These are phyloP conservation scores for Xerocomus minutiporus DNA, from an alignment of 1,284 basidiomycete species.

Conservation along the genomic window DNA sequence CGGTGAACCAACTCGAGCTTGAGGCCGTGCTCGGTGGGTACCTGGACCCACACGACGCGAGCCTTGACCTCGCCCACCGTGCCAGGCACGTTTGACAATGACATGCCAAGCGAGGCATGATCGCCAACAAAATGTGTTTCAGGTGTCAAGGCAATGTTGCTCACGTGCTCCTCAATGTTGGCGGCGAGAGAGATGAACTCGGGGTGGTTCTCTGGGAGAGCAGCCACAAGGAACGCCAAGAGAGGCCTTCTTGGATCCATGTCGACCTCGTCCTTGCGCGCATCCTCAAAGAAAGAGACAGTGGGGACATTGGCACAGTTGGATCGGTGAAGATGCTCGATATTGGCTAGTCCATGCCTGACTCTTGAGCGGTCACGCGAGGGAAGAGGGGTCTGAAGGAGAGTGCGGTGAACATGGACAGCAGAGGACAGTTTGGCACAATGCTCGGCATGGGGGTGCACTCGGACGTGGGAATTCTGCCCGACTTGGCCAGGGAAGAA, in stretches of 20 bases:
- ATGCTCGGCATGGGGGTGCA: slow-evolving; percentile 54
- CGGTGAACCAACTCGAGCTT: slow-evolving; percentile 55
- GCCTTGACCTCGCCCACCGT: slow-evolving; percentile 71
- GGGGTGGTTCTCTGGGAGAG: slow-evolving; percentile 50
- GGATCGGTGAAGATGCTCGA: slow-evolving; percentile 45
- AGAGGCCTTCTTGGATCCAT: slow-evolving; percentile 43
- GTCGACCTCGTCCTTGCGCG: slow-evolving; percentile 10
- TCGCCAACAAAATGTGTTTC: slow-evolving; percentile 50
- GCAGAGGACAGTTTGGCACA: slow-evolving; percentile 46
- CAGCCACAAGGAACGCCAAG: slow-evolving; percentile 72
- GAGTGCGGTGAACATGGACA: slow-evolving; percentile 18
- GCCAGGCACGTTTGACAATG: slow-evolving; percentile 54
- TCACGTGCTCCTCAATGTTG: slow-evolving; percentile 48
- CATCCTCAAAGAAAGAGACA: slow-evolving; percentile 12
- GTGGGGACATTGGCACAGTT: slow-evolving; percentile 52
- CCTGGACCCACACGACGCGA: slow-evolving; percentile 66
- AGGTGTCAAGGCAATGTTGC: slow-evolving; percentile 48
- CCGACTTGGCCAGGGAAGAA: slow-evolving; percentile 58
- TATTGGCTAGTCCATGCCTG: slow-evolving; percentile 28
- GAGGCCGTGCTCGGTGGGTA: slow-evolving; percentile 51
- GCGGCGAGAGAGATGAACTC: slow-evolving; percentile 48
- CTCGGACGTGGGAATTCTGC: slow-evolving; percentile 32
- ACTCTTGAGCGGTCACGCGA: slow-evolving; percentile 14
- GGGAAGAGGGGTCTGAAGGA: slow-evolving; percentile 10
- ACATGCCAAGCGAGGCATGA: slow-evolving; percentile 34